A percentile compares a stretch with the other conserved stretches of the same genome.
Evolutionary conservation across 768 basidiomycete genomes (phyloP).

Genomic region (Strobilomyces confusus): DNA sequence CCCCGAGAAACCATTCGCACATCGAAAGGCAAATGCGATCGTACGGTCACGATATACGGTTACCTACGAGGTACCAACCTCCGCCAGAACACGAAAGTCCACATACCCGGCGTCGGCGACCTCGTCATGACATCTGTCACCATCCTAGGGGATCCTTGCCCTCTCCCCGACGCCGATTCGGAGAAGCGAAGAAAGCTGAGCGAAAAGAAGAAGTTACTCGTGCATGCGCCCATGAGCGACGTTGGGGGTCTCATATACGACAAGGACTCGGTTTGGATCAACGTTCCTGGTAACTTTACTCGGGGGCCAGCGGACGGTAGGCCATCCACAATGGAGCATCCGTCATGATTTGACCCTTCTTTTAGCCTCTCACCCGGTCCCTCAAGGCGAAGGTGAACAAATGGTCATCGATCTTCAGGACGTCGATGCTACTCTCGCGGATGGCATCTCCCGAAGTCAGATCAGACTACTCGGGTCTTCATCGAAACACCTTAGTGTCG

Average conservation of each 20-base stretch:
- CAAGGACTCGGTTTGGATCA: conserved; percentile 97
- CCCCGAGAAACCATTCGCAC: conserved; percentile 76
- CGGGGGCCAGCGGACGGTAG: conserved; percentile 64
- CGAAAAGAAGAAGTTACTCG: conserved; percentile 87
- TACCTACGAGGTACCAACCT: conserved; percentile 91
- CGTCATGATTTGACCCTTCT: neutral
- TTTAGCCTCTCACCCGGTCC: conserved; percentile 61
- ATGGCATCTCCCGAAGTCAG: conserved; percentile 72
- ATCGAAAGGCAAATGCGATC: conserved; percentile 84
- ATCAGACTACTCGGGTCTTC: conserved; percentile 85
- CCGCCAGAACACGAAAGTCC: conserved; percentile 71
- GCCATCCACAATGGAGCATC: conserved; percentile 12
- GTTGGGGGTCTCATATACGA: conserved; percentile 96
- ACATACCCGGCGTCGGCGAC: conserved; percentile 95
- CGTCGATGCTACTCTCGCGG: conserved; percentile 74
- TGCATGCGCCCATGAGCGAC: conserved; percentile 99
- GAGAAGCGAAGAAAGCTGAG: conserved; percentile 91
- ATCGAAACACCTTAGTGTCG: conserved; percentile 57
- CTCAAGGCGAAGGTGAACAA: conserved; percentile 89
- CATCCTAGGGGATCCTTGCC: conserved; percentile 89
- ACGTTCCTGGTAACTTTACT: conserved; percentile 93
- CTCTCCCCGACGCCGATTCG: conserved; percentile 83
- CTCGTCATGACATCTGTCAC: conserved; percentile 70
- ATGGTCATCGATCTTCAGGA: conserved; percentile 99
- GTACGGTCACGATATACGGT: conserved; percentile 92